These are phyloP conservation scores for Verbascum thapsus DNA, from an alignment of 257 asterid species.

Conservation along the genomic window DNA sequence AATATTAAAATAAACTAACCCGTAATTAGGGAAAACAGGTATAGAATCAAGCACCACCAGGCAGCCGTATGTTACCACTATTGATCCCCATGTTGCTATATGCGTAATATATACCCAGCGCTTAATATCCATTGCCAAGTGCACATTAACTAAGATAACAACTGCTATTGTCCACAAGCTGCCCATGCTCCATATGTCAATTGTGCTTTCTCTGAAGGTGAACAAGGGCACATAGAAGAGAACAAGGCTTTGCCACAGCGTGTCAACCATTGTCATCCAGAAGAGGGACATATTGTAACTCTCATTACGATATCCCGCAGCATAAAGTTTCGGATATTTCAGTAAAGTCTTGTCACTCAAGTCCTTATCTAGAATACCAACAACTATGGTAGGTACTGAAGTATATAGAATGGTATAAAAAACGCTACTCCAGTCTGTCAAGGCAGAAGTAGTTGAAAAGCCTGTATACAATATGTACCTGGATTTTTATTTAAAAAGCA, in stretches of 20 bases:
- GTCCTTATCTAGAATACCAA: constrained; percentile 94
- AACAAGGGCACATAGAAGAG: constrained; percentile 82
- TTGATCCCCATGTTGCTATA: constrained; percentile 90
- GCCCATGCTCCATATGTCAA: constrained; percentile 98
- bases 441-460: constrained; percentile 90
- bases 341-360: constrained; percentile 82
- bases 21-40: constrained; percentile 72
- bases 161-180: constrained; percentile 97
- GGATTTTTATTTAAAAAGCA: constrained; percentile 31
- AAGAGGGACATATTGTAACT: constrained; percentile 86
- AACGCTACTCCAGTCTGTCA: constrained; percentile 98
- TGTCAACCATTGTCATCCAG: constrained; percentile 95
- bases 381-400: constrained; percentile 89
- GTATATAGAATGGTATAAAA: constrained; percentile 90
- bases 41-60: constrained; percentile 81
- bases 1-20: constrained; percentile 58
- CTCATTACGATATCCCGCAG: constrained; percentile 91
- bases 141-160: constrained; percentile 81
- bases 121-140: constrained; percentile 93
- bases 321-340: constrained; percentile 88
- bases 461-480: constrained; percentile 92
- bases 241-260: constrained; percentile 97
- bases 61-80: constrained; percentile 51
- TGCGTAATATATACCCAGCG: constrained; percentile 88
- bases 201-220: constrained; percentile 68